Percentiles rank a stretch among this genome's conserved stretches.
phyloP scores from a whole-genome alignment of 441 rosid genomes.

The Euphorbia celastroides region DNA sequence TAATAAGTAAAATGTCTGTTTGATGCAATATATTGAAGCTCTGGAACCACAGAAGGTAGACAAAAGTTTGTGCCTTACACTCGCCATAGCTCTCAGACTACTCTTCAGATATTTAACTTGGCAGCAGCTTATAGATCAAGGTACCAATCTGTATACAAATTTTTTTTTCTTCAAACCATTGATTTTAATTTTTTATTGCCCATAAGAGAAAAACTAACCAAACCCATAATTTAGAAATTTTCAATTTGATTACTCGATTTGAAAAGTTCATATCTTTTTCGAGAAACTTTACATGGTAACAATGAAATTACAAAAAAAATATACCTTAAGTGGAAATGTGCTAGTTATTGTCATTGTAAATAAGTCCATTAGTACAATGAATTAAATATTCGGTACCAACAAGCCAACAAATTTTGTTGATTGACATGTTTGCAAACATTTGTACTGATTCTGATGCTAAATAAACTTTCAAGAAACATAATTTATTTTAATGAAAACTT shows the following conservation, averaged over 20 bases:
- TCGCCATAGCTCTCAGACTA: conserved; percentile 60
- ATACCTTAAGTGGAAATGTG: background rate
- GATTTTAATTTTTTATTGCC: too few relatives aligned
- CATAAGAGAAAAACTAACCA: background rate
- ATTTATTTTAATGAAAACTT: too few relatives aligned
- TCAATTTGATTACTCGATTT: background rate
- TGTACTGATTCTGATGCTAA: too few relatives aligned
- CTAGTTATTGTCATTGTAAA: too few relatives aligned
- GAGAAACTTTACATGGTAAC: too few relatives aligned
- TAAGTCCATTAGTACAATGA: too few relatives aligned
- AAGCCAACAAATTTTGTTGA: too few relatives aligned
- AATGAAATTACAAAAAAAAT: background rate
- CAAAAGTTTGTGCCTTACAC: conserved; percentile 80
- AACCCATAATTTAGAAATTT: background rate
- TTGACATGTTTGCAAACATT: too few relatives aligned
- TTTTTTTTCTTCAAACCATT: background rate
- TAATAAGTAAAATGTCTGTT: too few relatives aligned
- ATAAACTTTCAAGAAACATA: too few relatives aligned
- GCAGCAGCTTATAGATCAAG: conserved; percentile 92
- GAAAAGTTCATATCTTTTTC: too few relatives aligned
- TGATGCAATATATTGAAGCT: conserved; percentile 24
- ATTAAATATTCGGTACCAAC: too few relatives aligned
- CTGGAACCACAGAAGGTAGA: conserved; percentile 92
- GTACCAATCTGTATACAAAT: conserved; percentile 16
- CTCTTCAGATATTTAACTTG: conserved; percentile 65